These are phyloP conservation scores for Pestalotiopsis sp. DNA, from an alignment of 2,329 filamentous ascomycete species.

Conservation along the genomic window DNA sequence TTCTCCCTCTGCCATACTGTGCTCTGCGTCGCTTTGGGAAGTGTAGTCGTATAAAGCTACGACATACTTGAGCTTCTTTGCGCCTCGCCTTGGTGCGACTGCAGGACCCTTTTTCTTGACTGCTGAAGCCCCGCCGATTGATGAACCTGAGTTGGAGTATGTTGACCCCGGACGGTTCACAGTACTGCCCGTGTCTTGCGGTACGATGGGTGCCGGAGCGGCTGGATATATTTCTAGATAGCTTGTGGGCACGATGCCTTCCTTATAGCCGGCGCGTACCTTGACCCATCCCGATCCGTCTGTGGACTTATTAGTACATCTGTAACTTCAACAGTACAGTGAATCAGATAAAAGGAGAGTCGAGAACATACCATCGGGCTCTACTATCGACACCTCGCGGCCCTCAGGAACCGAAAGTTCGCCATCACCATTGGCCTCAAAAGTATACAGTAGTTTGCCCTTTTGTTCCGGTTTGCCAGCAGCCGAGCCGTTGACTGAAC, in stretches of 20 bases:
- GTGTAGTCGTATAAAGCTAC: slow-evolving; percentile 92
- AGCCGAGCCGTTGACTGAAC: slow-evolving; percentile 46
- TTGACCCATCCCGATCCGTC: slow-evolving; percentile 93
- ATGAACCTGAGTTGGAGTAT: slow-evolving; percentile 78
- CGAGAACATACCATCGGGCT: slow-evolving; percentile 79
- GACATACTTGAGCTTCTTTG: slow-evolving; percentile 92
- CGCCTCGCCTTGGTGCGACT: slow-evolving; percentile 86
- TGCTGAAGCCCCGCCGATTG: slow-evolving; percentile 48
- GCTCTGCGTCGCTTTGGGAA: slow-evolving; percentile 83
- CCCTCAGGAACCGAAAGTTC: slow-evolving; percentile 83
- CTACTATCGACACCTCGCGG: slow-evolving; percentile 74
- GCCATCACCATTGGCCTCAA: slow-evolving; percentile 78
- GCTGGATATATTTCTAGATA: slow-evolving; percentile 74
- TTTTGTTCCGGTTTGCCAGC: slow-evolving; percentile 56
- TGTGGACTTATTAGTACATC: slow-evolving; percentile 42
- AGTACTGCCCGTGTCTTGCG: slow-evolving; percentile 48
- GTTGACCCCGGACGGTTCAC: slow-evolving; percentile 67
- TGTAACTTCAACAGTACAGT: neutral
- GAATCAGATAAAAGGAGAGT: slow-evolving; percentile 5
- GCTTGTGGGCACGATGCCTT: slow-evolving; percentile 84
- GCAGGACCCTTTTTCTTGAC: slow-evolving; percentile 87
- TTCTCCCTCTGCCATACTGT: slow-evolving; percentile 89
- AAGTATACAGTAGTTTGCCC: slow-evolving; percentile 89
- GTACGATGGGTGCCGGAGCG: slow-evolving; percentile 44
- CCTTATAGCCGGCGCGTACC: slow-evolving; percentile 72